These are phyloP conservation scores for Hypoxylon sp. DNA, from an alignment of 2,329 filamentous ascomycete species.

Conservation along the genomic window DNA sequence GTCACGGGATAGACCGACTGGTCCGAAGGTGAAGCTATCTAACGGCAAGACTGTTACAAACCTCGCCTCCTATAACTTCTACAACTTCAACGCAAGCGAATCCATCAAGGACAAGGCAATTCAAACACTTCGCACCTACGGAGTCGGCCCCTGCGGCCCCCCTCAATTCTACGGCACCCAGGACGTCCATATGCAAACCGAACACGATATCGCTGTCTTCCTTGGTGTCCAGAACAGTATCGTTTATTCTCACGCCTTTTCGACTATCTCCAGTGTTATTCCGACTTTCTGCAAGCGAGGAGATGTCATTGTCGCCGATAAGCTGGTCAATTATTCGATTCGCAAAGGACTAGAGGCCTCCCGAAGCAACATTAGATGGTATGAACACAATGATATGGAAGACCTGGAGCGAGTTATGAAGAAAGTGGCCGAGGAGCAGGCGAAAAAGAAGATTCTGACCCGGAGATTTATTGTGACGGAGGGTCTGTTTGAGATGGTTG, in stretches of 20 bases:
- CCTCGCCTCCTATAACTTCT: constrained; percentile 96
- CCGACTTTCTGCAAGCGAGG: constrained; percentile 97
- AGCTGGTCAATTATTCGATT: constrained; percentile 92
- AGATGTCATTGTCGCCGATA: constrained; percentile 96
- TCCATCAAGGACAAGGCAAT: constrained; percentile 95
- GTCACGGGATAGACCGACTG: constrained; percentile 75
- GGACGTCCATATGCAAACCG: constrained; percentile 97
- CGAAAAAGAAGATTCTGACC: constrained; percentile 86
- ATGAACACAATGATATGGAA: constrained; percentile 95
- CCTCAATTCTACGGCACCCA: constrained; percentile 99
- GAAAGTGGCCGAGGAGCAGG: constrained; percentile 89
- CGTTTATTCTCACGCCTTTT: constrained; percentile 96
- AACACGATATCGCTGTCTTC: constrained; percentile 92
- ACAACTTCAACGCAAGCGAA: constrained; percentile 96
- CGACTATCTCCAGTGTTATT: constrained; percentile 96
- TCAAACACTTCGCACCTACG: constrained; percentile 92
- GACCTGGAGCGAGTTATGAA: constrained; percentile 89
- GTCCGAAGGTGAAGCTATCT: constrained; percentile 88
- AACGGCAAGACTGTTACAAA: constrained; percentile 94
- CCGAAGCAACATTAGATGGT: constrained; percentile 92
- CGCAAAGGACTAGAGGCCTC: constrained; percentile 95
- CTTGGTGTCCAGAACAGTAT: constrained; percentile 91
- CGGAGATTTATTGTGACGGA: constrained; percentile 96
- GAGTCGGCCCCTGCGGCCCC: constrained; percentile 95
- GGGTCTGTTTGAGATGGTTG: constrained; percentile 90